These are phyloP conservation scores for Camellia granthamiana DNA, from an alignment of 148 eudicot species.

Conservation along the genomic window DNA sequence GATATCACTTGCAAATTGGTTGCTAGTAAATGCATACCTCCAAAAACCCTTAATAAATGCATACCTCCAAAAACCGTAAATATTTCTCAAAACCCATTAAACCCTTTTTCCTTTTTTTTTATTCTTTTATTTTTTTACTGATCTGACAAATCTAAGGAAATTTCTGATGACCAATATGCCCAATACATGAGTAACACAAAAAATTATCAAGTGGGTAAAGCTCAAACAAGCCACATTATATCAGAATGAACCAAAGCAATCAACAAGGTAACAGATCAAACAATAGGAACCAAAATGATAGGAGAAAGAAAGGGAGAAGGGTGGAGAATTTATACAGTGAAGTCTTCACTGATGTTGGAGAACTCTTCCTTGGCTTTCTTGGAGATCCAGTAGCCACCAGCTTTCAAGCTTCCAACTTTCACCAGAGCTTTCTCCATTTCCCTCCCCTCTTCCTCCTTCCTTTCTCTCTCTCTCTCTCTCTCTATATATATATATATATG, in stretches of 20 bases:
- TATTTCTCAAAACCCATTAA: no score
- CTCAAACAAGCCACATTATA: background rate
- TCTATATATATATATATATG: background rate
- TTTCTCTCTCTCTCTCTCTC: background rate
- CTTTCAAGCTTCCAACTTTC: constrained; percentile 78
- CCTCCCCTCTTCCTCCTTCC: background rate
- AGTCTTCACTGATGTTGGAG: constrained; percentile 62
- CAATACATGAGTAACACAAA: background rate
- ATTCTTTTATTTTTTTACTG: background rate
- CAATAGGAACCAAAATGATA: background rate
- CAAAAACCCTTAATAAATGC: no score
- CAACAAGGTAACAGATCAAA: background rate
- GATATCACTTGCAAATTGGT: no score
- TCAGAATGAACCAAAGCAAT: constrained; percentile 4
- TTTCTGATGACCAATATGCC: background rate
- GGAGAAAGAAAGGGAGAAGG: background rate
- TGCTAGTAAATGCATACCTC: no score
- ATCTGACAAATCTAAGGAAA: background rate
- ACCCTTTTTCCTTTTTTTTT: no score
- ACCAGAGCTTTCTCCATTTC: constrained; percentile 73
- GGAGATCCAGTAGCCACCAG: constrained; percentile 70
- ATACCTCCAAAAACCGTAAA: no score
- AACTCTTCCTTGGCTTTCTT: constrained; percentile 88
- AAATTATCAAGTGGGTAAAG: constrained; percentile 14
- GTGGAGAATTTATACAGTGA: constrained; percentile 39